Evolutionary conservation across 768 basidiomycete species (phyloP).

Genomic region (Tulasnella sp.): DNA sequence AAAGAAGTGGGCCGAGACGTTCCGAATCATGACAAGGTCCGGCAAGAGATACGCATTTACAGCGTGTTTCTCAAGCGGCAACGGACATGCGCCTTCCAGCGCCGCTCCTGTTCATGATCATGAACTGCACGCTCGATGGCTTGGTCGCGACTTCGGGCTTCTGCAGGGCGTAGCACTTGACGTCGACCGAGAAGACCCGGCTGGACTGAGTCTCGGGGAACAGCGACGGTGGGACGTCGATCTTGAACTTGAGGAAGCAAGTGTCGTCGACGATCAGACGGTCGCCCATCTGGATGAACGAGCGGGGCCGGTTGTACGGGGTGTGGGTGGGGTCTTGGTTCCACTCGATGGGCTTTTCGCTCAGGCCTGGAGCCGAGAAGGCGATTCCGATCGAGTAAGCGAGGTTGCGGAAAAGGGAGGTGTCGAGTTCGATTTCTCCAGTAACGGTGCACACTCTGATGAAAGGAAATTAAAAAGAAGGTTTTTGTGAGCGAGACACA

Average conservation of each 20-base stretch:
- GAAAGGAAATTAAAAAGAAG: neutral
- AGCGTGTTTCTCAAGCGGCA: slow-evolving; percentile 1
- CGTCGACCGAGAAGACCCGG: slow-evolving; percentile 29
- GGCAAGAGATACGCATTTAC: neutral
- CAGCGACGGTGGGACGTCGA: slow-evolving; percentile 29
- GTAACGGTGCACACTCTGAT: slow-evolving; percentile 31
- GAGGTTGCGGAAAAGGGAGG: slow-evolving; percentile 27
- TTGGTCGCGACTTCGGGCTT: slow-evolving; percentile 29
- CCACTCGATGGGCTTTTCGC: slow-evolving; percentile 34
- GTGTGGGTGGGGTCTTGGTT: slow-evolving; percentile 33
- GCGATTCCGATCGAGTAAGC: slow-evolving; percentile 35
- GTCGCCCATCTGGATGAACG: slow-evolving; percentile 34
- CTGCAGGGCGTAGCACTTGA: slow-evolving; percentile 30
- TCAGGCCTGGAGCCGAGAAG: slow-evolving; percentile 22
- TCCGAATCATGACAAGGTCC: neutral
- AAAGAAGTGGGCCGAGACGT: neutral
- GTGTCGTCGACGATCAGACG: slow-evolving; percentile 33
- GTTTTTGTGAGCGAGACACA: too few relatives aligned
- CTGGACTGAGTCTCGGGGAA: slow-evolving; percentile 29
- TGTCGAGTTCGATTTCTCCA: slow-evolving; percentile 33
- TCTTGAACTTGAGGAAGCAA: slow-evolving; percentile 33
- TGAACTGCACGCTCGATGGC: slow-evolving; percentile 35
- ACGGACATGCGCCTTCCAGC: slow-evolving; percentile 31
- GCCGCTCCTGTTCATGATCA: slow-evolving; percentile 31
- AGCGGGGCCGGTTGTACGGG: slow-evolving; percentile 28